Percentiles rank a stretch among this genome's conserved stretches.
These are phyloP conservation scores for Stygiomarasmius scandens DNA, from an alignment of 1,284 basidiomycete species.

Conservation along the genomic window DNA sequence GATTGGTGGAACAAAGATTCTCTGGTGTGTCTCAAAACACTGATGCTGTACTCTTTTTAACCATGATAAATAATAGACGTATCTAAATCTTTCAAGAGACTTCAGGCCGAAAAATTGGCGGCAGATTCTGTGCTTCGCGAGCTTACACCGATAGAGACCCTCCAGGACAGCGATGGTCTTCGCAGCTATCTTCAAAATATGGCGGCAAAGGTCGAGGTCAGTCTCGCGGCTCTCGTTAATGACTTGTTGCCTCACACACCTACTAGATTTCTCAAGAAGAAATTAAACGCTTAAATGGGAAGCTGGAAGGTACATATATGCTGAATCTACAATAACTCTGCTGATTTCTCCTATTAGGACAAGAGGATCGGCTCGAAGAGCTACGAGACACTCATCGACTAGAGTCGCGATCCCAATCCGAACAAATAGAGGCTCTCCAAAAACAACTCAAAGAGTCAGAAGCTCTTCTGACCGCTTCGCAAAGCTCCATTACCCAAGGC, in stretches of 20 bases:
- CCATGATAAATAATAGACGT: too few relatives aligned
- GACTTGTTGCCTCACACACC: background rate
- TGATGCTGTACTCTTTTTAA: too few relatives aligned
- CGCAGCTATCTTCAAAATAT: constrained; percentile 75
- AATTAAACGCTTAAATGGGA: constrained; percentile 70
- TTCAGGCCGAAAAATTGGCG: constrained; percentile 70
- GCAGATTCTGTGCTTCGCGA: constrained; percentile 77
- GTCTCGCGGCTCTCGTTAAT: constrained; percentile 18
- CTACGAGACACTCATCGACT: constrained; percentile 80
- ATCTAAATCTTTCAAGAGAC: constrained; percentile 72
- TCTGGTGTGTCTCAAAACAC: constrained; percentile 52
- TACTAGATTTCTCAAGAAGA: constrained; percentile 72
- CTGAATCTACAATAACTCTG: constrained; percentile 1
- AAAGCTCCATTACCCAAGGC: constrained; percentile 44
- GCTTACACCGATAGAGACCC: constrained; percentile 70
- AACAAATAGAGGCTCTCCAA: constrained; percentile 71
- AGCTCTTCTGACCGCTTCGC: constrained; percentile 61
- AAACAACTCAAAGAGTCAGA: constrained; percentile 74
- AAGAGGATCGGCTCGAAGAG: constrained; percentile 83
- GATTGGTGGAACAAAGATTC: constrained; percentile 73
- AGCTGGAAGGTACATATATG: constrained; percentile 64
- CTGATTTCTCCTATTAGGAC: constrained; percentile 51
- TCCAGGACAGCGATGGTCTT: constrained; percentile 67
- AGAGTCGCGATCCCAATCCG: constrained; percentile 75
- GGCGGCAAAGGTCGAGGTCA: constrained; percentile 70